Base-by-base conservation (phyloP, 106 monocot genomes). In the Acorus calamus region DNA sequence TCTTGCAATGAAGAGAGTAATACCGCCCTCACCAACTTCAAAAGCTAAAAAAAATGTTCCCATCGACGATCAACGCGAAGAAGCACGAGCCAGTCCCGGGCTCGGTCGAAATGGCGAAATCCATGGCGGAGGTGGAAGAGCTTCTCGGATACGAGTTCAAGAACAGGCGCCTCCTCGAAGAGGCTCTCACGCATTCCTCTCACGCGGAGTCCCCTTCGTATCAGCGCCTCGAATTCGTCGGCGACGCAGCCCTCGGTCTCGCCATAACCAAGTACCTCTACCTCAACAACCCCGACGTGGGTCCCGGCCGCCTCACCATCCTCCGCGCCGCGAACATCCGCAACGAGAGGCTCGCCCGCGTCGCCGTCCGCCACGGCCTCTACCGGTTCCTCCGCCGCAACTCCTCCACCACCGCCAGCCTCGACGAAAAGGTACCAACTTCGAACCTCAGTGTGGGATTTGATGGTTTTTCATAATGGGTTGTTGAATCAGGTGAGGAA, bases 171-270 rank as follows among this genome's bases (percentile, higher is more conserved):
- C 77, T 82, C 2, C 53, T 73, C 2, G 77, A 48, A 12, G 77
- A 82, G 70, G 77, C 82, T 14, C 70, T 82, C 47, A 82, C 77
- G 52, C 77, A 82, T 67, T 61, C 74, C 9, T 77, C 82, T 57
- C 28, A 66, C 63, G 5, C 62, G 3, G 11, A 46, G 14, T 47
- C 14, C 42, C 9, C 14, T 3, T 66, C 73, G 10, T 82, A 82
- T 71, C 70, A 74, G 77, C 69, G 77, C 46, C 64, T 82, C 46
- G 77, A 82, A 71, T 78, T 74, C 63, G n/a, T 82, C 44, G 82
- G 82, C 3, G 77, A 82, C 57, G 66, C 77, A 8, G 77, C 55
- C 8, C 77, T 77, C 46, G 7, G 45, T 53, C 73, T 78, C 46
- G 77, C 70, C 7, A 11, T 82, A 56, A 62, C 77, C 62, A 73